These are phyloP conservation scores for Entonaema liquescens DNA, from an alignment of 495 filamentous ascomycete genomes.

Conservation along the genomic window DNA sequence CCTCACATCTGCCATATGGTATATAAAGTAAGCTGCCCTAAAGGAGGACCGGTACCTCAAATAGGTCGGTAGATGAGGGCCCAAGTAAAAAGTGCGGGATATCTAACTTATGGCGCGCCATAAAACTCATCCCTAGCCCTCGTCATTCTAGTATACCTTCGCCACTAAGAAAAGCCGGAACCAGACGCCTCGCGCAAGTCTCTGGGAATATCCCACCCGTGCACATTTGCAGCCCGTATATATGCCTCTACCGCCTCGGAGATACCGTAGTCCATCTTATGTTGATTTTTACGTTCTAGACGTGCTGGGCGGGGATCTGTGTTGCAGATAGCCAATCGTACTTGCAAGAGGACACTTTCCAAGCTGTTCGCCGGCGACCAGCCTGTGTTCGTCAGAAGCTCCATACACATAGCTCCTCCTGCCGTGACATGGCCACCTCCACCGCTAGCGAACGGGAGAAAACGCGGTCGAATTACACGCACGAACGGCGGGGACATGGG, in stretches of 20 bases:
- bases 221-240: conserved; percentile 67
- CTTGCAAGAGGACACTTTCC: conserved; percentile 83
- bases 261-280: conserved; percentile 66
- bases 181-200: conserved; percentile 45
- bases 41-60: not conserved
- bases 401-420: conserved; percentile 93
- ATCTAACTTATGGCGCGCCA: not conserved
- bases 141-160: not conserved
- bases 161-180: not conserved
- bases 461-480: conserved; percentile 82
- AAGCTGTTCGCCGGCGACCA: conserved; percentile 79
- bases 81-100: not conserved
- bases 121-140: not conserved
- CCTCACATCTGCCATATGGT: no score
- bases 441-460: conserved; percentile 72
- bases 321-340: conserved; percentile 77
- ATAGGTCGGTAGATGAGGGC: not conserved
- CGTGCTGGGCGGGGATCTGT: conserved; percentile 77
- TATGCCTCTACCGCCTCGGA: conserved; percentile 79
- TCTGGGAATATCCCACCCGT: conserved; percentile 70
- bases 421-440: conserved; percentile 89
- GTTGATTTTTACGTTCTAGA: conserved; percentile 50
- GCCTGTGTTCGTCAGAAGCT: conserved; percentile 83
- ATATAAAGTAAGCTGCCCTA: not conserved
- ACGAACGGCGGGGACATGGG: conserved; percentile 87